phyloP scores from a whole-genome alignment of 2,329 filamentous ascomycete genomes.

The Talaromyces sp. region DNA sequence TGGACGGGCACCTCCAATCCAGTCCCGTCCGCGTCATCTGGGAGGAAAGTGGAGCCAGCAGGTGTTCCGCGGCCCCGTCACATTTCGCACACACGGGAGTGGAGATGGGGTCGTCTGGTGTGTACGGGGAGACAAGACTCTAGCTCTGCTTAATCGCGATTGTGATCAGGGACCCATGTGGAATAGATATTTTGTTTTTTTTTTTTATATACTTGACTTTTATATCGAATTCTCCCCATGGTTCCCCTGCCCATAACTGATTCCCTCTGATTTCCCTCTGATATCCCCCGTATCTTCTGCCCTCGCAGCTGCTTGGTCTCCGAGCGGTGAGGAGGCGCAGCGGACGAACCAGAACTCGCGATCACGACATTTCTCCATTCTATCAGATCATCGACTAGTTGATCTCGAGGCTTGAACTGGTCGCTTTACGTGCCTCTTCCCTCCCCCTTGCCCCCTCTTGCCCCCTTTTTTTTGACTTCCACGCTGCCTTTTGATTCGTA shows the following conservation, averaged over 20 bases:
- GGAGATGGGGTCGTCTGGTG: neutral
- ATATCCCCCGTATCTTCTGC: neutral
- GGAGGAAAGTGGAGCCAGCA: neutral
- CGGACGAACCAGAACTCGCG: constrained; percentile 35
- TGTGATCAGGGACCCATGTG: neutral
- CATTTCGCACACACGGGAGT: neutral
- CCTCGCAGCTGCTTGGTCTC: neutral
- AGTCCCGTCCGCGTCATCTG: constrained; percentile 17
- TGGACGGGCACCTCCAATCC: no score
- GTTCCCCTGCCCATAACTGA: no score
- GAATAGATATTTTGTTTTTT: neutral
- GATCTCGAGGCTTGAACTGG: constrained; percentile 9
- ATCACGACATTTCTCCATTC: constrained; percentile 50
- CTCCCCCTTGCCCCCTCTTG: constrained; percentile 7
- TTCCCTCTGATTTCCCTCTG: neutral
- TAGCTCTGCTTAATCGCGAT: no score
- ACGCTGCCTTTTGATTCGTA: constrained; percentile 1
- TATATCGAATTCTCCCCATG: no score
- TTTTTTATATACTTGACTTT: no score
- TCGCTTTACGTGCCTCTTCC: neutral
- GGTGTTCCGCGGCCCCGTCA: neutral
- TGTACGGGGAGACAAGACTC: no score
- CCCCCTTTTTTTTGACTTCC: constrained; percentile 9
- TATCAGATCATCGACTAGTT: constrained; percentile 42
- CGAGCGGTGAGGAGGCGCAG: constrained; percentile 26